Conservation (phyloP, 305 asterid species). For the Lippia alba region DNA sequence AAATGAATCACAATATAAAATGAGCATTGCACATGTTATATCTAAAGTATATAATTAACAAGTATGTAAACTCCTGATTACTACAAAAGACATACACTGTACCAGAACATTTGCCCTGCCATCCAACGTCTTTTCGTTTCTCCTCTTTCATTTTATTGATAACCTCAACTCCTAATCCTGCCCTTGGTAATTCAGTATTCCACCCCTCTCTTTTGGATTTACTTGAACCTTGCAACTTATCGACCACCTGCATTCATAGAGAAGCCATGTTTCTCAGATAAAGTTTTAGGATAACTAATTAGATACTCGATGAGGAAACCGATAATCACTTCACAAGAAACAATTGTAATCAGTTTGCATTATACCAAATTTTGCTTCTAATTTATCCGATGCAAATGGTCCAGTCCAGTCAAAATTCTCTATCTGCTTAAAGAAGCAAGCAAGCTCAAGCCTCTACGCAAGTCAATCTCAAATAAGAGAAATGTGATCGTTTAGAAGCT, state of each 20-base stretch:
- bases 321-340: neutral
- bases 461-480: neutral
- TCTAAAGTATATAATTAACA: slow-evolving; percentile 3
- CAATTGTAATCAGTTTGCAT: neutral
- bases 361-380: neutral
- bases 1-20: slow-evolving; percentile 3
- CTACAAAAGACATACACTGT: slow-evolving; percentile 82
- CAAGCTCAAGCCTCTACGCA: neutral
- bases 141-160: slow-evolving; percentile 72
- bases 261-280: slow-evolving; percentile 18
- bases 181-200: slow-evolving; percentile 75
- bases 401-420: neutral
- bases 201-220: slow-evolving; percentile 88
- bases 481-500: neutral
- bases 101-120: slow-evolving; percentile 99
- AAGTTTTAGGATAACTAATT: slow-evolving; percentile 7
- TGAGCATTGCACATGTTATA: neutral
- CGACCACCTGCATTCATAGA: slow-evolving; percentile 67
- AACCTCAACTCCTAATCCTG: slow-evolving; percentile 75
- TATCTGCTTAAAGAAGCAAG: neutral
- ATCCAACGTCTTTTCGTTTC: slow-evolving; percentile 79
- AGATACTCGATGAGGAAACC: slow-evolving; percentile 9
- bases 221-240: slow-evolving; percentile 84
- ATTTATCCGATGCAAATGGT: neutral
- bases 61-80: slow-evolving; percentile 17